Percentiles rank a stretch among this genome's conserved stretches.
phyloP scores from a whole-genome alignment of 371 early-diverging fungal genomes.

The Gilbertella persicaria region DNA sequence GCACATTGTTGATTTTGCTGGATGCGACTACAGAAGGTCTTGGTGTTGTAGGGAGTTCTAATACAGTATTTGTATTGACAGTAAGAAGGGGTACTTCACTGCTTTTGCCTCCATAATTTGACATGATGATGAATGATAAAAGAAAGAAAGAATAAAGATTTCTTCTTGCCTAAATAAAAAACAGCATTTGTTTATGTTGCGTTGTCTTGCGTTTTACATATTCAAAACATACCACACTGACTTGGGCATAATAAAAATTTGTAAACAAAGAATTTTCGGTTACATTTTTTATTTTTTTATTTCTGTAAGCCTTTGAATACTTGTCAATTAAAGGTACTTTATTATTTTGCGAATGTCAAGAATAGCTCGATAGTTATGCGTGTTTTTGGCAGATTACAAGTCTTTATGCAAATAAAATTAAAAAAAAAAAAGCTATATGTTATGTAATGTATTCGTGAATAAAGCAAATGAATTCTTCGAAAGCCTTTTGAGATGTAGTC shows the following conservation, averaged over 20 bases:
- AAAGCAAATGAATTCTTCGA: no score
- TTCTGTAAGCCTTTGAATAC: no score
- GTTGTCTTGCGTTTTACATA: background rate
- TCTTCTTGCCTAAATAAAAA: background rate
- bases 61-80: constrained; percentile 11
- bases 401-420: no score
- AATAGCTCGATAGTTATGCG: no score
- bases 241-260: background rate
- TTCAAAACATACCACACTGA: background rate
- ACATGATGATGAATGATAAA: background rate
- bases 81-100: constrained; percentile 6
- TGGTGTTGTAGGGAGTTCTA: constrained; percentile 8
- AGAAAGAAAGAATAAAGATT: background rate
- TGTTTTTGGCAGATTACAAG: no score
- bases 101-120: constrained; percentile 5
- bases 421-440: no score
- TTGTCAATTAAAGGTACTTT: no score
- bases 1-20: constrained; percentile 13
- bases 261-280: no score
- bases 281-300: background rate
- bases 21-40: constrained; percentile 19
- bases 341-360: no score
- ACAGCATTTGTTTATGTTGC: background rate
- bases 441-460: no score
- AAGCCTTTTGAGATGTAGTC: no score